Evolutionary conservation across 1,284 basidiomycete species (phyloP).

Genomic region (Cryptococcus floricola): DNA sequence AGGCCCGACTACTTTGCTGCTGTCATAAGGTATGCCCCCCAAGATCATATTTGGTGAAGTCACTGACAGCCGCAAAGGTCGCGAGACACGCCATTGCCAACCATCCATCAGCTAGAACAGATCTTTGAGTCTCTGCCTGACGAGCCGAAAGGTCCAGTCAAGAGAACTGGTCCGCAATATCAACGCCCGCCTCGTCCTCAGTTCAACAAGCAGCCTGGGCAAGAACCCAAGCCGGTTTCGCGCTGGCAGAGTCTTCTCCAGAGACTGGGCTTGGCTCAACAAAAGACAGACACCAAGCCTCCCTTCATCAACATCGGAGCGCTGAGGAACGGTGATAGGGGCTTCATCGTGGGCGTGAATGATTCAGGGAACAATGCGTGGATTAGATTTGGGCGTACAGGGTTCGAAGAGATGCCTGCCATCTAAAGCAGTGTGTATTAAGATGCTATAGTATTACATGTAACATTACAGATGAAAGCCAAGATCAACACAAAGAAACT

Average conservation of each 20-base stretch:
- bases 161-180: constrained; percentile 44
- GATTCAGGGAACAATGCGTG: constrained; percentile 86
- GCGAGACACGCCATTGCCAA: constrained; percentile 39
- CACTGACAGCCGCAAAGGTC: constrained; percentile 25
- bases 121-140: constrained; percentile 40
- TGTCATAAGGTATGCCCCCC: constrained; percentile 67
- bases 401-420: constrained; percentile 78
- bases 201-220: not conserved
- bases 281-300: not conserved
- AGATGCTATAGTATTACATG: constrained; percentile 5
- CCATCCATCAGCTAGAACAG: constrained; percentile 34
- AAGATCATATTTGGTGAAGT: not conserved
- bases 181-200: constrained; percentile 13
- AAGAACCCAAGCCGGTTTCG: not conserved
- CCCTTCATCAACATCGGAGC: constrained; percentile 59
- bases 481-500: not conserved
- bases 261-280: not conserved
- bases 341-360: constrained; percentile 80
- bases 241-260: not conserved
- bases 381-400: constrained; percentile 80
- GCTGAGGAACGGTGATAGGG: constrained; percentile 80
- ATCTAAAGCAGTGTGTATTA: constrained; percentile 23
- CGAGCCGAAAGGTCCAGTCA: constrained; percentile 31
- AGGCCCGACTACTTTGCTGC: constrained; percentile 83
- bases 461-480: not conserved